Evolutionary conservation across 1,284 basidiomycete species (phyloP).

Genomic region (Sanguinoderma infundibulare): DNA sequence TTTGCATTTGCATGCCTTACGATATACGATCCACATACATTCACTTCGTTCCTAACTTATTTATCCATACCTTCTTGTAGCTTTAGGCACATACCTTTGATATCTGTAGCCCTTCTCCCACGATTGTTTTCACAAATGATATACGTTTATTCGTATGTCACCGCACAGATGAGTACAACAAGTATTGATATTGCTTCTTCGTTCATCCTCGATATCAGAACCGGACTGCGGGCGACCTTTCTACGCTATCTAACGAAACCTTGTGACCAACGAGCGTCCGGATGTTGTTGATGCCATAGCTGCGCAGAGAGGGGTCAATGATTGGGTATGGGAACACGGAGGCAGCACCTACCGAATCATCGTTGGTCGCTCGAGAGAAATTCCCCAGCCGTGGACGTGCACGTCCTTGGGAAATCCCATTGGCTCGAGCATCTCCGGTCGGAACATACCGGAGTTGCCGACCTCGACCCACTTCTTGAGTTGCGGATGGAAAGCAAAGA

Average conservation of each 20-base stretch:
- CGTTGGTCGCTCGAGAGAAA: conserved; percentile 95
- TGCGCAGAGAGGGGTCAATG: conserved; percentile 31
- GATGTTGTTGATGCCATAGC: conserved; percentile 94
- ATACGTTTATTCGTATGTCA: conserved; percentile 13
- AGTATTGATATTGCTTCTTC: conserved; percentile 12
- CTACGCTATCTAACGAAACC: conserved; percentile 88
- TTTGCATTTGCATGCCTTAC: too few relatives aligned
- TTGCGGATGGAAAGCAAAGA: conserved; percentile 97
- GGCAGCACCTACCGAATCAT: conserved; percentile 88
- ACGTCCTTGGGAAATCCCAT: conserved; percentile 99
- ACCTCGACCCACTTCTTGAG: conserved; percentile 97
- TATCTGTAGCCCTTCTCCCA: not conserved
- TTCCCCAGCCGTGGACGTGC: conserved; percentile 96
- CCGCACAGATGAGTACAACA: conserved; percentile 16
- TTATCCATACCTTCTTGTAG: not conserved
- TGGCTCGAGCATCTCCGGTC: conserved; percentile 98
- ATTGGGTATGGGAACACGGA: not conserved
- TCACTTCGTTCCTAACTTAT: not conserved
- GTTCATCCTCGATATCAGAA: conserved; percentile 52
- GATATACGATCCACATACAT: not conserved
- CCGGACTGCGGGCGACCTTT: conserved; percentile 88
- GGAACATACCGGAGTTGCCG: conserved; percentile 98
- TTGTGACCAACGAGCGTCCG: conserved; percentile 97
- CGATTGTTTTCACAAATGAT: conserved; percentile 1
- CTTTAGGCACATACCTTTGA: not conserved